phyloP scores from a whole-genome alignment of 306 rosid species.

The Acmispon strigosus region DNA sequence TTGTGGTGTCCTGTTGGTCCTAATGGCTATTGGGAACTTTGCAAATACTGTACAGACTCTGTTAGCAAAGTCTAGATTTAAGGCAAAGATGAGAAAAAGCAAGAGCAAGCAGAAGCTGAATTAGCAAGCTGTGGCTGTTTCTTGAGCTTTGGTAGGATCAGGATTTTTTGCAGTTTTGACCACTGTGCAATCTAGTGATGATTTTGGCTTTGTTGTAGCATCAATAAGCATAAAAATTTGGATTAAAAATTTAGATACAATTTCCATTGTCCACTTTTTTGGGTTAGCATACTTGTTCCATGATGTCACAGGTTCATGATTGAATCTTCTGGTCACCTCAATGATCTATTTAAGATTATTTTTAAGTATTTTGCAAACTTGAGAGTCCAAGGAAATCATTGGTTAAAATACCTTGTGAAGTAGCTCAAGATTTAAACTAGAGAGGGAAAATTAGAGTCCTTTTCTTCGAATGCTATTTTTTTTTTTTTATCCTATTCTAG shows the following conservation, averaged over 20 bases:
- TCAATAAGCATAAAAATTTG: constrained; percentile 26
- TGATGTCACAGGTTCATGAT: not conserved
- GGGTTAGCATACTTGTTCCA: constrained; percentile 6
- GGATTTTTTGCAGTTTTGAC: constrained; percentile 38
- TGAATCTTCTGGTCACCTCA: not conserved
- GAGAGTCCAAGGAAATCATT: not conserved
- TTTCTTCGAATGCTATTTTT: not conserved
- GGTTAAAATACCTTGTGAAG: not conserved
- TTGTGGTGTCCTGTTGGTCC: constrained; percentile 71
- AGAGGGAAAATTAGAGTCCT: not conserved
- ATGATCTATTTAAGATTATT: not conserved
- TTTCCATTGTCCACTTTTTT: constrained; percentile 12
- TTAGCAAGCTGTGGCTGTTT: constrained; percentile 22
- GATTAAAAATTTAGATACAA: constrained; percentile 8
- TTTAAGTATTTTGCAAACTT: not conserved
- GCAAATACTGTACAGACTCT: constrained; percentile 83
- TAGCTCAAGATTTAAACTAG: not conserved
- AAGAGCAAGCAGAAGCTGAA: constrained; percentile 83
- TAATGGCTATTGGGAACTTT: constrained; percentile 95
- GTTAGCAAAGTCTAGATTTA: constrained; percentile 78
- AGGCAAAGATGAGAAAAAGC: constrained; percentile 92
- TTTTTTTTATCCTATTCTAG: not conserved
- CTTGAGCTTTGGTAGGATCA: constrained; percentile 21
- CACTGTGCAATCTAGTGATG: constrained; percentile 29
- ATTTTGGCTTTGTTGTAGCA: constrained; percentile 33